Conservation (phyloP, 306 rosid species). For the Acacia acuminata region DNA sequence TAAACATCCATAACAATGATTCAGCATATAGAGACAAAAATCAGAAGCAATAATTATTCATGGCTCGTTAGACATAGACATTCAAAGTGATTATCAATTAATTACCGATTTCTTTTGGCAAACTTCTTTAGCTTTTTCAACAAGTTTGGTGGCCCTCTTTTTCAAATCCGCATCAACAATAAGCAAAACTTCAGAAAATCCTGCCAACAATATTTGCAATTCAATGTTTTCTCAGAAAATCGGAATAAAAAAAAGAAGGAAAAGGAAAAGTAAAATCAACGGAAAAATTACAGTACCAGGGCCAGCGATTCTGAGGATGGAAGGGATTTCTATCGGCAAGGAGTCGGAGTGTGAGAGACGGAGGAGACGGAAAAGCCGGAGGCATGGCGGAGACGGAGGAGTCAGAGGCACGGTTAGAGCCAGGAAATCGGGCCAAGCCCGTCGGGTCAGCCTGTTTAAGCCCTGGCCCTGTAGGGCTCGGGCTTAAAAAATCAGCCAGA, state of each 20-base stretch:
- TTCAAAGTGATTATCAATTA: slow-evolving; percentile 13
- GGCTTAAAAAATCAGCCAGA: no score
- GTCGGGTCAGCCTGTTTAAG: no score
- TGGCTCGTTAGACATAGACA: background rate
- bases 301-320: slow-evolving; percentile 53
- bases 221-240: background rate
- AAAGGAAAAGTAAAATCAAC: background rate
- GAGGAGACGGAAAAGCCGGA: no score
- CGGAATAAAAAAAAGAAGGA: background rate
- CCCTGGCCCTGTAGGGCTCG: no score
- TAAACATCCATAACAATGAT: no score
- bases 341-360: no score
- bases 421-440: no score
- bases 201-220: slow-evolving; percentile 29
- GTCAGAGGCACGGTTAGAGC: no score
- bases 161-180: slow-evolving; percentile 56
- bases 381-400: no score
- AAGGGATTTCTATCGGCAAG: no score
- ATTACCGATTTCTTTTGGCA: slow-evolving; percentile 52
- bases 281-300: slow-evolving; percentile 39
- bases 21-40: no score
- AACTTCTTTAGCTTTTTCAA: slow-evolving; percentile 45
- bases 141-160: slow-evolving; percentile 41
- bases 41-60: background rate
- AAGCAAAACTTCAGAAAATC: slow-evolving; percentile 57